Conservation (phyloP, 306 rosid genomes). For the Cucumis melo region DNA sequence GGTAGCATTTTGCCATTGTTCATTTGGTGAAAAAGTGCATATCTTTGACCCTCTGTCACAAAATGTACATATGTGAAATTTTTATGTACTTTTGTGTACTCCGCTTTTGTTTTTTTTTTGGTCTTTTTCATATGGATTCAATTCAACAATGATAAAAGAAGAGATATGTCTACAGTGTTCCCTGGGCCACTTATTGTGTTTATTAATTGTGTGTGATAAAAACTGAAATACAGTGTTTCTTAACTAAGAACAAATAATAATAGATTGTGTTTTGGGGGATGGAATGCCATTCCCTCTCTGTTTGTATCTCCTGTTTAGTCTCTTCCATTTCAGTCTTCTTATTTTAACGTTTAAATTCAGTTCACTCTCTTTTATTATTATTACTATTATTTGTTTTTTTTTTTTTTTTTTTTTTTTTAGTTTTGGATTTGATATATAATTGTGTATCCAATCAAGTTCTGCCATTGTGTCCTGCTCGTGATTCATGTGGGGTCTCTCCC, state of each 20-base stretch:
- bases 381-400: neutral
- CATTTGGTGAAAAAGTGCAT: neutral
- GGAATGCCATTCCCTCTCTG: neutral
- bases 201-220: too few relatives aligned
- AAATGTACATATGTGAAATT: neutral
- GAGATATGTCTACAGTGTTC: neutral
- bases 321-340: neutral
- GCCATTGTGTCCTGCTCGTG: neutral
- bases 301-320: neutral
- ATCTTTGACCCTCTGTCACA: constrained; percentile 8
- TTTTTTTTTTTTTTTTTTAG: neutral
- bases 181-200: too few relatives aligned
- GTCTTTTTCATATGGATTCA: constrained; percentile 8
- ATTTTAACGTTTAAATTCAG: too few relatives aligned
- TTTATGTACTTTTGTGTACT: constrained; percentile 17
- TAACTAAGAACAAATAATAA: neutral
- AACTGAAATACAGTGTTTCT: neutral
- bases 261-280: neutral
- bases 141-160: constrained; percentile 13
- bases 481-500: neutral
- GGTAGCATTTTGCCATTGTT: neutral
- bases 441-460: neutral
- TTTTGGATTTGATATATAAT: neutral
- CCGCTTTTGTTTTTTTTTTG: neutral
- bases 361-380: too few relatives aligned